Conservation (phyloP, 768 basidiomycete genomes). For the Russula ochroleuca region DNA sequence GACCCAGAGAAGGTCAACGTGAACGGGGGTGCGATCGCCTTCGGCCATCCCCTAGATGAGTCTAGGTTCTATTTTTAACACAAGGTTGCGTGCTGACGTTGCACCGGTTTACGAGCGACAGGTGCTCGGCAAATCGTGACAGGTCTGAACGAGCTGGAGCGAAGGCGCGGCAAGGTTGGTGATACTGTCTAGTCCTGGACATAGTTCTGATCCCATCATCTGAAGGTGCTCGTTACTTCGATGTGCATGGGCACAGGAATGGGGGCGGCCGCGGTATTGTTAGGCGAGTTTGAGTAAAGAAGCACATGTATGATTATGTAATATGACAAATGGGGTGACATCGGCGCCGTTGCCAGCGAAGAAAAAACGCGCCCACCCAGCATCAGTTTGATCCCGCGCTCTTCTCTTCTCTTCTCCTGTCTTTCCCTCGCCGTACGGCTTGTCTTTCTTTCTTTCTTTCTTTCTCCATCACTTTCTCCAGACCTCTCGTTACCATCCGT, state of each 20-base stretch:
- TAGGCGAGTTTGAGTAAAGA: conserved; percentile 43
- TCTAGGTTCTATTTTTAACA: conserved; percentile 25
- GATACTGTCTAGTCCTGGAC: conserved; percentile 14
- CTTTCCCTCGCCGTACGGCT: neutral
- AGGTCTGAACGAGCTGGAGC: conserved; percentile 67
- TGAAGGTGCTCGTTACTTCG: conserved; percentile 72
- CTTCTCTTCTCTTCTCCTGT: neutral
- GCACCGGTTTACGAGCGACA: conserved; percentile 55
- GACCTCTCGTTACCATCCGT: conserved; percentile 15
- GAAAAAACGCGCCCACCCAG: neutral
- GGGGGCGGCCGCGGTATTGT: conserved; percentile 80
- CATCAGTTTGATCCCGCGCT: neutral
- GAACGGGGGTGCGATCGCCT: conserved; percentile 86
- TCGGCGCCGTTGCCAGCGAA: neutral
- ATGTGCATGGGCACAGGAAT: conserved; percentile 93
- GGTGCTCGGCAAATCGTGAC: conserved; percentile 83
- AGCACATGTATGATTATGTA: neutral
- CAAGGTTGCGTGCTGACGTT: conserved; percentile 25
- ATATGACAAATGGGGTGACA: neutral
- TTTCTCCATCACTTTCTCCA: conserved; percentile 9
- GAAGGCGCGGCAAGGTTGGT: conserved; percentile 63
- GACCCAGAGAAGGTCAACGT: conserved; percentile 72
- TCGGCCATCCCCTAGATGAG: conserved; percentile 81
- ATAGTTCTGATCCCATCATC: neutral
- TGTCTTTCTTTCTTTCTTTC: conserved; percentile 24